These are phyloP conservation scores for Auricularia heimuer DNA, from an alignment of 768 basidiomycete genomes.

Conservation along the genomic window DNA sequence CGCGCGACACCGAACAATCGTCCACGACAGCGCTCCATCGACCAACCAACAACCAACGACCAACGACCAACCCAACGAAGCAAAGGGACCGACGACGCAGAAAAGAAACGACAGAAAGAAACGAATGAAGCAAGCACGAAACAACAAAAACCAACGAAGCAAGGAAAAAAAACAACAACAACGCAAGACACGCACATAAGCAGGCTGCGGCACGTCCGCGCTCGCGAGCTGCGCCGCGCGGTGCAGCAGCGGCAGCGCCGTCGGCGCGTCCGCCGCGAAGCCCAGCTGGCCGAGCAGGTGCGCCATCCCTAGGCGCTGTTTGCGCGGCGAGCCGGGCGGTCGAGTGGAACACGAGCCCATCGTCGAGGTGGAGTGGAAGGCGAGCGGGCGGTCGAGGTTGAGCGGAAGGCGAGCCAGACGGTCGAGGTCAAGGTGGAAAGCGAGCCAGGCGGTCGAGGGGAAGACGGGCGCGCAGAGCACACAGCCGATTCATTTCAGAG, in stretches of 20 bases:
- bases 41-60: too few relatives aligned
- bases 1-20: too few relatives aligned
- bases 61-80: too few relatives aligned
- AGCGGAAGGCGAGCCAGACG: neutral
- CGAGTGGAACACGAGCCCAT: constrained; percentile 5
- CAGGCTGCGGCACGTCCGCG: constrained; percentile 73
- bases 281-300: constrained; percentile 81
- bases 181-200: constrained; percentile 33
- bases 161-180: neutral
- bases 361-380: neutral
- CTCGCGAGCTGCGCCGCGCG: constrained; percentile 69
- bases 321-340: neutral
- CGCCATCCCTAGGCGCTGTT: constrained; percentile 86
- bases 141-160: too few relatives aligned
- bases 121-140: too few relatives aligned
- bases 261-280: constrained; percentile 39
- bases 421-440: constrained; percentile 3
- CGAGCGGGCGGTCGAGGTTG: neutral
- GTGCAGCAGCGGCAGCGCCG: constrained; percentile 63
- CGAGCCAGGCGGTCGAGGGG: constrained; percentile 5
- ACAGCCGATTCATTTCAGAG: neutral
- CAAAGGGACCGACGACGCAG: too few relatives aligned
- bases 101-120: too few relatives aligned
- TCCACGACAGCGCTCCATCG: too few relatives aligned
- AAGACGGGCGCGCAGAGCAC: neutral